Conservation (phyloP, 2,329 filamentous ascomycete genomes). For the Scolecobasidium constrictum region DNA sequence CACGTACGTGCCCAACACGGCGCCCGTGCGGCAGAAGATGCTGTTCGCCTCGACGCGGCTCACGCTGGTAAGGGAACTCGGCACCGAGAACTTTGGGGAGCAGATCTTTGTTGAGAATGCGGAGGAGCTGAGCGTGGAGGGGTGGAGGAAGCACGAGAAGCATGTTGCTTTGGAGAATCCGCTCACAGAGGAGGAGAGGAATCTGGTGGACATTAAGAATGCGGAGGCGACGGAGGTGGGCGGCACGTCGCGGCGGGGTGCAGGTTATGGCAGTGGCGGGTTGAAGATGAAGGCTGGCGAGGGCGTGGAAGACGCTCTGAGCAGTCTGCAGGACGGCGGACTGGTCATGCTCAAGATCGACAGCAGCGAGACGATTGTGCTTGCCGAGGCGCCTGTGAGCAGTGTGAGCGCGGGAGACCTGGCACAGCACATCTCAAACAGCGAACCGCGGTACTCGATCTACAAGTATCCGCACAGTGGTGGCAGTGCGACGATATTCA, state of each 20-base stretch:
- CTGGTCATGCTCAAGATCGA: slow-evolving; percentile 33
- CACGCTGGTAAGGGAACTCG: slow-evolving; percentile 65
- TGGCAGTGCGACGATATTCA: slow-evolving; percentile 49
- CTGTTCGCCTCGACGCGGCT: slow-evolving; percentile 69
- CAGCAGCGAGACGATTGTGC: slow-evolving; percentile 37
- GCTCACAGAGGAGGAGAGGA: slow-evolving; percentile 67
- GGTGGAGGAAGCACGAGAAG: slow-evolving; percentile 62
- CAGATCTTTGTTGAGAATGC: slow-evolving; percentile 61
- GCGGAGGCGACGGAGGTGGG: slow-evolving; percentile 64
- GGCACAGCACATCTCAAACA: slow-evolving; percentile 47
- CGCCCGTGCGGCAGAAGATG: slow-evolving; percentile 78
- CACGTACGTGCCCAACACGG: slow-evolving; percentile 69
- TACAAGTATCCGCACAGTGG: slow-evolving; percentile 51
- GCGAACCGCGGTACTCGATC: slow-evolving; percentile 68
- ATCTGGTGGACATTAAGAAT: slow-evolving; percentile 59
- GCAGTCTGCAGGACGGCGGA: slow-evolving; percentile 41
- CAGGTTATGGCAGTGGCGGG: slow-evolving; percentile 25
- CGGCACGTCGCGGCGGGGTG: slow-evolving; percentile 47
- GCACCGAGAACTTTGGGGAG: slow-evolving; percentile 67
- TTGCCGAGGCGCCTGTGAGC: slow-evolving; percentile 3
- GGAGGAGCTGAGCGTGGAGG: slow-evolving; percentile 56
- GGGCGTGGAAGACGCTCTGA: slow-evolving; percentile 54
- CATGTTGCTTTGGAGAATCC: slow-evolving; percentile 54
- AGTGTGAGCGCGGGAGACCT: slow-evolving; percentile 43
- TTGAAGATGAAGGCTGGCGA: slow-evolving; percentile 45